Conservation (phyloP, 768 basidiomycete genomes). For the Boletus eberwhitei region DNA sequence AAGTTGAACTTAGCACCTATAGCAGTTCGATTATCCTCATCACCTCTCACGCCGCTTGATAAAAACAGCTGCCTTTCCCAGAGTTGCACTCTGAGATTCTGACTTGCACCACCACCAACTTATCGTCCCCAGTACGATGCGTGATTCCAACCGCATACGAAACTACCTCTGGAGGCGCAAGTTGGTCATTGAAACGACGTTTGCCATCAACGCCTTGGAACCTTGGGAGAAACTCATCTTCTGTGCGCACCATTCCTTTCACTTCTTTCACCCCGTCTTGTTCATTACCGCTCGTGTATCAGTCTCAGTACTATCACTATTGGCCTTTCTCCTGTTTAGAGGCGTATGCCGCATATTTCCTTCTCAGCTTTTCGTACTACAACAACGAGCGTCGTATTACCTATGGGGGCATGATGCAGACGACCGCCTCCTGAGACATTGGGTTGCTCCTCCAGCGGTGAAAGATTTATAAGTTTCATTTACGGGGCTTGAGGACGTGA, state of each 20-base stretch:
- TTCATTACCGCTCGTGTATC: not conserved
- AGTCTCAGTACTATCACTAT: slow-evolving; percentile 41
- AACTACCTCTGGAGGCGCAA: slow-evolving; percentile 49
- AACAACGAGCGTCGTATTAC: slow-evolving; percentile 57
- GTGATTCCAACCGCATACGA: slow-evolving; percentile 22
- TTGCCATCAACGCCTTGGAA: slow-evolving; percentile 58
- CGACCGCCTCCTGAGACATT: slow-evolving; percentile 23
- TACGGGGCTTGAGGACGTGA: slow-evolving; percentile 9
- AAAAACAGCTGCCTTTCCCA: not conserved
- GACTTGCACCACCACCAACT: not conserved
- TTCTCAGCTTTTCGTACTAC: slow-evolving; percentile 50
- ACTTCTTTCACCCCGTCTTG: not conserved
- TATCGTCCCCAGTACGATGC: not conserved
- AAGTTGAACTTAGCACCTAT: not conserved
- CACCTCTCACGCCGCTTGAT: slow-evolving; percentile 5
- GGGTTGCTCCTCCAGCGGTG: slow-evolving; percentile 22
- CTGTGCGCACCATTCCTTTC: slow-evolving; percentile 38
- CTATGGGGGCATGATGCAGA: slow-evolving; percentile 50
- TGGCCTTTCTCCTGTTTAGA: slow-evolving; percentile 45
- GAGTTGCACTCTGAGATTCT: not conserved
- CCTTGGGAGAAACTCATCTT: slow-evolving; percentile 66
- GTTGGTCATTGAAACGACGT: slow-evolving; percentile 56
- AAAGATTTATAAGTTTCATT: slow-evolving; percentile 22
- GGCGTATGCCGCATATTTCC: slow-evolving; percentile 59
- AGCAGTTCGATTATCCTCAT: no score